Conservation (phyloP, 495 filamentous ascomycete genomes). For the Physcia stellaris region DNA sequence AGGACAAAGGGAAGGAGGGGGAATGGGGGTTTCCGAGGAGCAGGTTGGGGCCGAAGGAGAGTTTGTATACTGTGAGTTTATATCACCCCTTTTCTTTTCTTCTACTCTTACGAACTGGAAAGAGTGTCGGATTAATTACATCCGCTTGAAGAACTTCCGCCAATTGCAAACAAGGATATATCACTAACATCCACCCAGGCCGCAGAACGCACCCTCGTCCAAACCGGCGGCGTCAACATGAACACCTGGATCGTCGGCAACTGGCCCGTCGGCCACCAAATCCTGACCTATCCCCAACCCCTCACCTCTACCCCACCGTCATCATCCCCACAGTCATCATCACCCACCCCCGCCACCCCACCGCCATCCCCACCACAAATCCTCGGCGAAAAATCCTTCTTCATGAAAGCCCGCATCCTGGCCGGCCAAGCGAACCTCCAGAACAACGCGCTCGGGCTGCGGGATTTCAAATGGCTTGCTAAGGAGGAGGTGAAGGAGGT, state of each 20-base stretch:
- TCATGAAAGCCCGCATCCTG: constrained; percentile 91
- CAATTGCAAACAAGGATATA: neutral
- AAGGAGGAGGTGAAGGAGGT: constrained; percentile 68
- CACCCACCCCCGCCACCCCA: constrained; percentile 22
- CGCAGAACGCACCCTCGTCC: constrained; percentile 60
- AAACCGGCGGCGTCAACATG: constrained; percentile 85
- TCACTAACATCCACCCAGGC: constrained; percentile 38
- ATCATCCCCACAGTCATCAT: no score
- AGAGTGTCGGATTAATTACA: no score
- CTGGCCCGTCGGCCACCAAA: constrained; percentile 71
- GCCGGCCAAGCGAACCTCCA: constrained; percentile 80
- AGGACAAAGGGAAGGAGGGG: constrained; percentile 24
- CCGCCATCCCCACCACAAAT: constrained; percentile 19
- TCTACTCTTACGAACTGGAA: no score
- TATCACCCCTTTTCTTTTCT: no score
- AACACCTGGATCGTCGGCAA: constrained; percentile 96
- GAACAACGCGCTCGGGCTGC: constrained; percentile 53
- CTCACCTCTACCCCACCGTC: constrained; percentile 20
- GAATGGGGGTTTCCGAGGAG: constrained; percentile 75
- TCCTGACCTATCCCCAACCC: constrained; percentile 27
- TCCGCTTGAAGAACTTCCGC: neutral
- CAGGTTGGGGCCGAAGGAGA: constrained; percentile 52
- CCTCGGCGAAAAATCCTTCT: constrained; percentile 74
- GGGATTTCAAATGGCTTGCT: constrained; percentile 83
- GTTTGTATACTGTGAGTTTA: constrained; percentile 59